These are phyloP conservation scores for Coprinopsis sp. DNA, from an alignment of 768 basidiomycete genomes.

Conservation along the genomic window DNA sequence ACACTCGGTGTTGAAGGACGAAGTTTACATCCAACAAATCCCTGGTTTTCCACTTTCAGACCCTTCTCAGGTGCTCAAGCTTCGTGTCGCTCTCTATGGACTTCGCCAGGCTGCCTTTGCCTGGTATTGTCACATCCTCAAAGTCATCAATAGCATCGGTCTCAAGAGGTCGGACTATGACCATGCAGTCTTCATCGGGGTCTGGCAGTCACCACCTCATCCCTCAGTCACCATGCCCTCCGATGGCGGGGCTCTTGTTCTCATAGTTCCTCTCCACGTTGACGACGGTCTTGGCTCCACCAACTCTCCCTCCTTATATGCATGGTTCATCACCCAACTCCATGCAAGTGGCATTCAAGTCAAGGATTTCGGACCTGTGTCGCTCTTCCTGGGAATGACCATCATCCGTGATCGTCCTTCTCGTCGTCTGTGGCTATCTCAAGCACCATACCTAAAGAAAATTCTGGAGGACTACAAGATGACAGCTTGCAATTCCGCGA, in stretches of 20 bases:
- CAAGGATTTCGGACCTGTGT: too few relatives aligned
- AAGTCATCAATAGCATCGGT: constrained; percentile 2
- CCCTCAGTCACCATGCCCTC: constrained; percentile 10
- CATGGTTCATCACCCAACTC: constrained; percentile 5
- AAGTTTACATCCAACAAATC: constrained; percentile 9
- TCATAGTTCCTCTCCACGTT: constrained; percentile 10
- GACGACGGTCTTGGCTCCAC: constrained; percentile 9
- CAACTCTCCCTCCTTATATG: constrained; percentile 1
- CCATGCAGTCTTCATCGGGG: constrained; percentile 7
- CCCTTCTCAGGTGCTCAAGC: background rate
- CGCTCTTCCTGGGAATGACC: too few relatives aligned
- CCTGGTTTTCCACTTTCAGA: constrained; percentile 6
- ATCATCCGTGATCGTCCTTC: too few relatives aligned
- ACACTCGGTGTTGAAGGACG: constrained; percentile 12
- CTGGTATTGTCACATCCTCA: constrained; percentile 1
- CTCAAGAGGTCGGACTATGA: background rate
- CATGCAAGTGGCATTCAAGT: too few relatives aligned
- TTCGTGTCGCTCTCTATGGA: constrained; percentile 1
- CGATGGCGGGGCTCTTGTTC: background rate
- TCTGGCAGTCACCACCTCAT: constrained; percentile 1
- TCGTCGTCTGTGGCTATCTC: constrained; percentile 14
- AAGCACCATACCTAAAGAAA: constrained; percentile 10
- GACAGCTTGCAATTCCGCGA: background rate
- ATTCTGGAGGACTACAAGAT: constrained; percentile 12
- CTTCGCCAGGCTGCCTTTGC: constrained; percentile 5